Evolutionary conservation across 2,329 filamentous ascomycete genomes (phyloP).

Genomic region (Talaromyces amestolkiae): DNA sequence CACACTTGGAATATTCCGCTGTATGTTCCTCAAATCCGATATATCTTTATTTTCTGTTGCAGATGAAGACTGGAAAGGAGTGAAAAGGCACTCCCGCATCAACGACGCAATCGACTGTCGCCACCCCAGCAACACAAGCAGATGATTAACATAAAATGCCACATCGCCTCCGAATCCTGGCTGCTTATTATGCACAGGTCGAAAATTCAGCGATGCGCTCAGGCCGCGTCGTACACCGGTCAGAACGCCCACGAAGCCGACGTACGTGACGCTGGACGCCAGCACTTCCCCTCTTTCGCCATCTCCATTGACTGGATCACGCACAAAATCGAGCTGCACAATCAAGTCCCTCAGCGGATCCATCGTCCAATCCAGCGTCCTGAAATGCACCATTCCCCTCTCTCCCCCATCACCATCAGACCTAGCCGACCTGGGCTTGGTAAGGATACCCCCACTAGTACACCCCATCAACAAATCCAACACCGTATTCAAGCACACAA

Average conservation of each 20-base stretch:
- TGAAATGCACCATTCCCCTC: slow-evolving; percentile 38
- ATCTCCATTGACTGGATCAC: slow-evolving; percentile 23
- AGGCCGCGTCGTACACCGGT: slow-evolving; percentile 49
- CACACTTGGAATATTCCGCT: neutral
- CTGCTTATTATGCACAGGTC: slow-evolving; percentile 49
- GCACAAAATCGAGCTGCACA: slow-evolving; percentile 54
- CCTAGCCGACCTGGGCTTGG: slow-evolving; percentile 8
- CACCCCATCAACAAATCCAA: slow-evolving; percentile 65
- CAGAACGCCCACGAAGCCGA: slow-evolving; percentile 51
- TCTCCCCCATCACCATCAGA: neutral
- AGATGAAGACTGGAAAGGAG: slow-evolving; percentile 7
- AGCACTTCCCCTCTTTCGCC: slow-evolving; percentile 29
- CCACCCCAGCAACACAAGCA: slow-evolving; percentile 55
- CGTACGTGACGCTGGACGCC: slow-evolving; percentile 49
- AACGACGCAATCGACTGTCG: slow-evolving; percentile 55
- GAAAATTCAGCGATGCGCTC: slow-evolving; percentile 54
- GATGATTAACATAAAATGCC: slow-evolving; percentile 48
- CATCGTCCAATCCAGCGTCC: slow-evolving; percentile 56
- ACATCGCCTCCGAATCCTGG: slow-evolving; percentile 28
- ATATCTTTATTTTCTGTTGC: neutral
- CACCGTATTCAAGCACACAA: slow-evolving; percentile 62
- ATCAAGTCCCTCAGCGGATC: slow-evolving; percentile 49
- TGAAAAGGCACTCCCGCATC: slow-evolving; percentile 46
- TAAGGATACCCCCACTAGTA: slow-evolving; percentile 54
- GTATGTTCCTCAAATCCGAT: neutral